A percentile compares a stretch with the other conserved stretches of the same genome.
These are phyloP conservation scores for Parastagonospora avenae DNA, from an alignment of 2,329 filamentous ascomycete genomes.

Conservation along the genomic window DNA sequence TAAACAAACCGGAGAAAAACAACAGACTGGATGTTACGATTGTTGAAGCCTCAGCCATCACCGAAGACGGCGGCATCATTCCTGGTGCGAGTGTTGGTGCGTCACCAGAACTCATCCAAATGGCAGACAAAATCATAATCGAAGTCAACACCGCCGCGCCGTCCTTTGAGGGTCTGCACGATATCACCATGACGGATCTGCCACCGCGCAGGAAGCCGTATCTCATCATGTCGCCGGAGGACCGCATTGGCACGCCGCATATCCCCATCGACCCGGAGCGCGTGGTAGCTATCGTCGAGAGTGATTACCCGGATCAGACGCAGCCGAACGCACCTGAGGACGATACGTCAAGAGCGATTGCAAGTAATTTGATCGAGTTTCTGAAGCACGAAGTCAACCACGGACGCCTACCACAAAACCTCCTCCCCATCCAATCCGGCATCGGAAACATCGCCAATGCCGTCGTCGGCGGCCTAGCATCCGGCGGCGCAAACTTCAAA, in stretches of 20 bases:
- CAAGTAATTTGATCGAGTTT: conserved; percentile 80
- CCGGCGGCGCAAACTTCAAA: conserved; percentile 75
- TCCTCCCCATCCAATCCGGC: conserved; percentile 82
- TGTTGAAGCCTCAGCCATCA: conserved; percentile 85
- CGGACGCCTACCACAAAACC: conserved; percentile 75
- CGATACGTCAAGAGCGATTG: conserved; percentile 73
- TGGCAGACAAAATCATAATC: conserved; percentile 92
- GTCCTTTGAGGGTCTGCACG: conserved; percentile 82
- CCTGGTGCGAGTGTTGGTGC: conserved; percentile 86
- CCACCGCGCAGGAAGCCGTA: conserved; percentile 84
- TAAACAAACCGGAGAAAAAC: conserved; percentile 68
- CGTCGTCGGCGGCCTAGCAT: conserved; percentile 80
- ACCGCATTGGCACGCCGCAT: conserved; percentile 81
- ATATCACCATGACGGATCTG: conserved; percentile 87
- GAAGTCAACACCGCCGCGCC: conserved; percentile 89
- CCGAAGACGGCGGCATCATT: conserved; percentile 86
- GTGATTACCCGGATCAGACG: conserved; percentile 79
- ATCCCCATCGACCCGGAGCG: conserved; percentile 85
- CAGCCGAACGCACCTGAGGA: conserved; percentile 78
- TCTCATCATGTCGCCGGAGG: conserved; percentile 82
- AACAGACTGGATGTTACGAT: conserved; percentile 79
- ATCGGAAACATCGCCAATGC: conserved; percentile 95
- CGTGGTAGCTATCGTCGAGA: conserved; percentile 83
- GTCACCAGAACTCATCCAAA: conserved; percentile 83
- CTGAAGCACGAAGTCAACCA: conserved; percentile 83